Base-by-base conservation (phyloP, 805 yeast species). In the Priceomyces haplophilus region DNA sequence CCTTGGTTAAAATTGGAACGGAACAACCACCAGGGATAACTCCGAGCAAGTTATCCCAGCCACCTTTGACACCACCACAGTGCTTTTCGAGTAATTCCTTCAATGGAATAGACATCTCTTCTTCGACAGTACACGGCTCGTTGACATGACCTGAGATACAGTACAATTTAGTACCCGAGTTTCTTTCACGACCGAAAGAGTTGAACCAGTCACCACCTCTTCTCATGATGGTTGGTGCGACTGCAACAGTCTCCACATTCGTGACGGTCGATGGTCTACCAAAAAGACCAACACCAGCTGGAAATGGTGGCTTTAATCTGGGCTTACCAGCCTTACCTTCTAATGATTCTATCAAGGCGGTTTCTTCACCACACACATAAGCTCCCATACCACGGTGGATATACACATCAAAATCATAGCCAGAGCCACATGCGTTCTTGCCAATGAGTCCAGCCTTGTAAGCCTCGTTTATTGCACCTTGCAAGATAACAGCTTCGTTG, bases 301-400 rank as follows among this genome's bases (percentile, higher is more conserved):
- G 96, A 79, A 88, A 88, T 50, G 96, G 96, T 29, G 96, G 96
- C 80, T 88, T 88, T 64, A 88, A 77, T 68, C 96, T 81, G 53
- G 96, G 96, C 69, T 88, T 88, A 52, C 96, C 96, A 44, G 93
- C 95, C 67, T 88, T 88, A 55, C 96, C 96, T 70, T 88, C 96
- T 42, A 88, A 72, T 3, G 90, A 82, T 71, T 88, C 96, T 59
- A 88, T 86, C 61, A 88, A 71, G 4, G 95, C 89, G 34, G 96
- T 88, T 68, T 88, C 96, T 68, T 88, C 96, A 56, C 96, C 96
- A 69, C 96, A 88, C 40, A 88, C 78, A 66, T 88, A 88, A 8
- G 96, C 96, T 50, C 96, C 96, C 88, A 85, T 85, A 53, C 96
- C 96, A 61, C 96, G 80, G 70, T 88, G 96, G 54, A 88, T 77